Percentiles rank a stretch among this genome's conserved stretches.
These are phyloP conservation scores for Pascua guehoae DNA, from an alignment of 1,284 basidiomycete genomes.

Conservation along the genomic window DNA sequence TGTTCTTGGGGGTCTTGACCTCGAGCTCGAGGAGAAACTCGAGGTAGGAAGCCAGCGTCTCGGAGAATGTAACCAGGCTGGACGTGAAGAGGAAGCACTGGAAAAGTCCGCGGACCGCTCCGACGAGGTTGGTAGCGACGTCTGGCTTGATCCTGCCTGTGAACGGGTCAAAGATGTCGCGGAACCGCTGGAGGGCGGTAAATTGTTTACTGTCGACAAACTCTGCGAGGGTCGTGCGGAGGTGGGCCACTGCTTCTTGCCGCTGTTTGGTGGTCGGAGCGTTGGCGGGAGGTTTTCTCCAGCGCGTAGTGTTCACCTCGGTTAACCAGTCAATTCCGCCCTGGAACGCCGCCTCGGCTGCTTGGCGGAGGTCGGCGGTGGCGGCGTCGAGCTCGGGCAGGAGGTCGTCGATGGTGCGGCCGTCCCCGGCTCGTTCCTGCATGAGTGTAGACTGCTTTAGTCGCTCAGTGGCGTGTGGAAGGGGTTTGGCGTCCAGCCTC, in stretches of 20 bases:
- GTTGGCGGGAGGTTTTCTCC: slow-evolving; percentile 36
- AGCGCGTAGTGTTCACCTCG: slow-evolving; percentile 56
- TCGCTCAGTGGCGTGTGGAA: slow-evolving; percentile 10
- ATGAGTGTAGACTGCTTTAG: slow-evolving; percentile 2
- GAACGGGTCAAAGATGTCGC: slow-evolving; percentile 40
- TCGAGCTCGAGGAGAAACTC: slow-evolving; percentile 42
- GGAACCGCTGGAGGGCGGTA: slow-evolving; percentile 55
- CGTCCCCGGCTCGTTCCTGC: slow-evolving; percentile 9
- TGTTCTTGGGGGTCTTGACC: slow-evolving; percentile 37
- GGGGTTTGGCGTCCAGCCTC: slow-evolving; percentile 6
- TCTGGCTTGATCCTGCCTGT: slow-evolving; percentile 22
- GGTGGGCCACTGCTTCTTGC: slow-evolving; percentile 46
- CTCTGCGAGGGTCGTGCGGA: slow-evolving; percentile 46
- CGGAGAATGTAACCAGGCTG: slow-evolving; percentile 42
- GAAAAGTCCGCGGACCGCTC: slow-evolving; percentile 46
- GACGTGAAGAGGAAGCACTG: slow-evolving; percentile 51
- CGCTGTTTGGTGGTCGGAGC: slow-evolving; percentile 37
- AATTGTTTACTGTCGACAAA: slow-evolving; percentile 53
- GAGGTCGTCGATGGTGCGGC: slow-evolving; percentile 41
- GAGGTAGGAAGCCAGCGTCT: slow-evolving; percentile 39
- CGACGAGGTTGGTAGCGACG: slow-evolving; percentile 8
- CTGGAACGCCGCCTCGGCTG: slow-evolving; percentile 47
- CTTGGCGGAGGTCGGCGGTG: slow-evolving; percentile 47
- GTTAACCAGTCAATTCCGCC: slow-evolving; percentile 48
- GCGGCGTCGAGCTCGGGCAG: slow-evolving; percentile 46